phyloP scores from a whole-genome alignment of 225 moss, liverwort and hornwort species.

The Takakia lepidozioides region DNA sequence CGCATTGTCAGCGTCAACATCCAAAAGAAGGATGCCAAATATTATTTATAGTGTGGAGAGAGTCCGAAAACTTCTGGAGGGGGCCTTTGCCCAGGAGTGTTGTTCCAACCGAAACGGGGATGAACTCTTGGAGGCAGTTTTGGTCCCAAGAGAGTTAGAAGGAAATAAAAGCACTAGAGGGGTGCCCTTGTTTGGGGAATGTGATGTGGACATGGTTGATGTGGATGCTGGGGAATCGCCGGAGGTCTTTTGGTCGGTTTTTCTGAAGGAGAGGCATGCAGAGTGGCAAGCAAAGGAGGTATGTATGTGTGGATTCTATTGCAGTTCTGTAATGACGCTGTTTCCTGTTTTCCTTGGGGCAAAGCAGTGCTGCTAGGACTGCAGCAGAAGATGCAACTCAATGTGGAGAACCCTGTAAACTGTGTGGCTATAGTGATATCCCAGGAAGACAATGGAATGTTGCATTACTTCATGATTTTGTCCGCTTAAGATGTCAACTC shows the following conservation, averaged over 20 bases:
- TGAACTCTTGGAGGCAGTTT: conserved; percentile 29
- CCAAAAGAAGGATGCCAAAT: conserved; percentile 32
- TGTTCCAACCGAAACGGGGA: conserved; percentile 18
- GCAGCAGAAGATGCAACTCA: neutral
- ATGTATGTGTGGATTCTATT: no score
- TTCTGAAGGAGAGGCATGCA: conserved; percentile 45
- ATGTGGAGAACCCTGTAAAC: no score
- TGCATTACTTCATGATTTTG: neutral
- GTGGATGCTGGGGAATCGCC: conserved; percentile 25
- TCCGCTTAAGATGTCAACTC: neutral
- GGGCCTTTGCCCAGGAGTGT: conserved; percentile 26
- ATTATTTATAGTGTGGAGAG: conserved; percentile 25
- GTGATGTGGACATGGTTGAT: conserved; percentile 21
- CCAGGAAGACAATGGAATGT: neutral
- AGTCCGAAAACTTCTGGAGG: conserved; percentile 25
- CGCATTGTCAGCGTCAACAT: conserved; percentile 4
- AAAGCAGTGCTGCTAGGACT: neutral
- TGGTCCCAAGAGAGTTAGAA: conserved; percentile 42
- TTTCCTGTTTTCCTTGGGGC: neutral
- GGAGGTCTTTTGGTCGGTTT: conserved; percentile 37
- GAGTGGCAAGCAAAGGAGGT: conserved; percentile 51
- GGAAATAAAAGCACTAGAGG: no score
- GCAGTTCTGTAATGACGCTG: neutral
- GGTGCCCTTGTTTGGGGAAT: conserved; percentile 33
- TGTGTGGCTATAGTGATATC: no score